Evolutionary conservation across 1,284 basidiomycete genomes (phyloP), one percentile per base, ranked within the genome.

Genomic region (Phylloboletellus chloephorus): DNA sequence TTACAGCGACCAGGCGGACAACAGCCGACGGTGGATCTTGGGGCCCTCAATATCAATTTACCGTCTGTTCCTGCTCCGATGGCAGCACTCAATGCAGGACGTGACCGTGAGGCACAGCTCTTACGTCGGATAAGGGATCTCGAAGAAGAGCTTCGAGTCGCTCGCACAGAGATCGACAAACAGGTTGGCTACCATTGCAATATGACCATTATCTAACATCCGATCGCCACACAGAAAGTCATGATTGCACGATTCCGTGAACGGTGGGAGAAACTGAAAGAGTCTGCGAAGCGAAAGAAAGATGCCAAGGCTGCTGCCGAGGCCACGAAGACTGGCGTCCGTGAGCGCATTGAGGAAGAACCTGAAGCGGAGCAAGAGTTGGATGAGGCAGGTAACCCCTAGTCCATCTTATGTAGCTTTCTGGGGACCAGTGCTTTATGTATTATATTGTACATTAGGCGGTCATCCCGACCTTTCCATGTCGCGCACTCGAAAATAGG

Each of bases 221-320:
- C n/a, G 21, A 42, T 34, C 41, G 32, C 44, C 41, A 46, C 47
- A 49, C 64, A 92, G 88, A 83, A 82, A 76, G 72, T 75, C 11
- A 85, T 89, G 73, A 83, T 91, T 49, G 72, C 75, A 12, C 86
- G 87, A 56, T 93, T 89, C 67, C 79, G 83, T 33, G 88, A 85
- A 58, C 73, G 86, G 44, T 92, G 89, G 82, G 87, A 90, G 54
- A 89, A 88, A 60, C 68, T 94, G 48, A 93, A 93, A 60, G 80
- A 87, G 51, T 84, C 82, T 20, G 84, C 88, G 11, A 85, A 82
- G 58, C 79, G 82, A 44, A 92, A 92, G 68, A 88, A 88, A 60
- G 85, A 88, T 57, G 84, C 83, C 10, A 89, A 84, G 58, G 75
- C 73, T n/a, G 73, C 73, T 4, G 73, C 71, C 15, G 71, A 69